Evolutionary conservation across 495 filamentous ascomycete species (phyloP), one percentile per base, ranked within the genome.

Genomic region (Gamarada debralockiae): DNA sequence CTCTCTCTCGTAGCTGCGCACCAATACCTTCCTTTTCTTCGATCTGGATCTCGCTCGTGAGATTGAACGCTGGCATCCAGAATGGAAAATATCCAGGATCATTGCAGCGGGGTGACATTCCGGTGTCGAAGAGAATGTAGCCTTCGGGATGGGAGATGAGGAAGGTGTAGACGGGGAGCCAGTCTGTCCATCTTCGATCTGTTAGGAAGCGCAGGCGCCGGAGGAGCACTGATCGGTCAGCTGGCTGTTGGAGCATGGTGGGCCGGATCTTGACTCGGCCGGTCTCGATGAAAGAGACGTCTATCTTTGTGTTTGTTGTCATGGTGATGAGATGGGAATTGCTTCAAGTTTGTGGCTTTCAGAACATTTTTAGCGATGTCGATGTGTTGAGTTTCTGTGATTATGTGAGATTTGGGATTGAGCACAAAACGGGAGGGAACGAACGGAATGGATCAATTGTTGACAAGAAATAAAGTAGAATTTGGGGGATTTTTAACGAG

Each of bases 61-160:
- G 15, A 9, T 46, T 36, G 24, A 52, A 57, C 36, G 53, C 46
- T 1, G 60, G 25, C 24, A 55, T 55, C 34, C 56, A 41, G 4
- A 49, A 54, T 13, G 67, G 63, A 25, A 65, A 63, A 40, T 67
- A 70, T 5, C 58, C 58, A 3, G 47, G 5, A n/a, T 62, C 23
- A 24, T 61, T 67, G 55, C 59, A 65, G n/a, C 53, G 53, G 9
- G 60, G 63, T 3, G 65, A 67, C 52, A 66, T 50, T 5, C 65
- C 67, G 0, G 67, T 64, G 45, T 70, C 67, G 41, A 65, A 68
- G 31, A 68, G 62, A 45, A 68, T 61, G 17, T 40, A 38, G 2
- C 65, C 65, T 47, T 64, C 57, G 5, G 62, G 62, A 34, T 68
- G 67, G 3, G 45, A 54, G 40, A 68, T 63, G 3, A 70, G 57